A percentile compares a stretch with the other conserved stretches of the same genome.
Evolutionary conservation across 169 alveolate genomes (phyloP).

Genomic region (Perkinsus chesapeaki): DNA sequence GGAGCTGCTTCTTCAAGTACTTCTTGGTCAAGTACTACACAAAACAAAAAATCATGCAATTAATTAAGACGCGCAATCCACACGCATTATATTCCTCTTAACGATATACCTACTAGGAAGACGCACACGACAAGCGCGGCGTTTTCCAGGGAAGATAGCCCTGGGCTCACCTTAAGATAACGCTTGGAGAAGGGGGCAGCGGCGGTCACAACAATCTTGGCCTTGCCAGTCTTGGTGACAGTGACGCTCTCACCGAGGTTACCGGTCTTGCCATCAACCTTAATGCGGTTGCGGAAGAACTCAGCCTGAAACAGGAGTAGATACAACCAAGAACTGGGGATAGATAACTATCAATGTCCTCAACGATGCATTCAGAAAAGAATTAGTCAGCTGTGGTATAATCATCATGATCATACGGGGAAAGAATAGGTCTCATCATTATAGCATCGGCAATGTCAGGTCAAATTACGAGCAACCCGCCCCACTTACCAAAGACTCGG

Average conservation of each 20-base stretch:
- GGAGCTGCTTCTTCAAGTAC: constrained; percentile 85
- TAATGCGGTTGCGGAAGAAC: constrained; percentile 78
- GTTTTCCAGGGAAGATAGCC: neutral
- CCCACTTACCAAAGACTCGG: neutral
- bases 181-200: constrained; percentile 88
- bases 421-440: neutral
- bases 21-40: constrained; percentile 88
- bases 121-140: constrained; percentile 6
- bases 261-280: constrained; percentile 86
- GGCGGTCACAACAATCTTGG: constrained; percentile 68
- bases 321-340: neutral
- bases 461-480: neutral
- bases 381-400: neutral
- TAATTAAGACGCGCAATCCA: neutral
- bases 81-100: neutral
- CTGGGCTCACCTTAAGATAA: constrained; percentile 61
- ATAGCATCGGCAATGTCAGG: neutral
- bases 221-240: constrained; percentile 66
- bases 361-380: neutral
- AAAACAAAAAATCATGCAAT: neutral
- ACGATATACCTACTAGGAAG: neutral
- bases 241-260: constrained; percentile 77
- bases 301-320: constrained; percentile 51
- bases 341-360: neutral
- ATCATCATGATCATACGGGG: neutral